These are phyloP conservation scores for Scytalidium sp. DNA, from an alignment of 2,329 filamentous ascomycete genomes.

Conservation along the genomic window DNA sequence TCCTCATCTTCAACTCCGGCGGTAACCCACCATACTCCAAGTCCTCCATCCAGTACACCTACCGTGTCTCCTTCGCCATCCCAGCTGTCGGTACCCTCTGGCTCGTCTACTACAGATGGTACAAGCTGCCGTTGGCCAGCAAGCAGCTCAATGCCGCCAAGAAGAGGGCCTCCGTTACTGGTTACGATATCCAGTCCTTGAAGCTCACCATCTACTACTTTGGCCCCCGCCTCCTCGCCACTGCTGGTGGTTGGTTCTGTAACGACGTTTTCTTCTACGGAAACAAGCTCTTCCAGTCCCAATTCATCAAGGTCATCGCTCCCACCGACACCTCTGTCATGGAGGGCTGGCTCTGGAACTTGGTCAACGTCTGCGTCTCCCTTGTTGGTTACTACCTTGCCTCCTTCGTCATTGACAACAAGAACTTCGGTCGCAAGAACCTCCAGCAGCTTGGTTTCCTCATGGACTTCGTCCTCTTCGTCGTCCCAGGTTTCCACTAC, in stretches of 20 bases:
- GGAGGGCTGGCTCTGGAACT: conserved; percentile 86
- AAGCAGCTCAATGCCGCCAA: conserved; percentile 81
- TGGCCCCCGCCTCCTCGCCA: conserved; percentile 81
- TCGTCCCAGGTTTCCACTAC: conserved; percentile 86
- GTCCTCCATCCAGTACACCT: conserved; percentile 82
- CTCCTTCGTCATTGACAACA: conserved; percentile 85
- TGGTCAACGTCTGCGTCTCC: conserved; percentile 86
- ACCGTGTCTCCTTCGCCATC: conserved; percentile 88
- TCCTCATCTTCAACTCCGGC: conserved; percentile 75
- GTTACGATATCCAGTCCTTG: conserved; percentile 86
- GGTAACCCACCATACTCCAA: conserved; percentile 67
- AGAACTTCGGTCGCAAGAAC: conserved; percentile 91
- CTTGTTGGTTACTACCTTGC: conserved; percentile 80
- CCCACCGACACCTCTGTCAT: conserved; percentile 63
- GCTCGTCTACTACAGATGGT: conserved; percentile 94
- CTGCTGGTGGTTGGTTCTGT: conserved; percentile 86
- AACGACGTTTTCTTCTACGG: conserved; percentile 99
- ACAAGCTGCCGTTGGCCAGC: conserved; percentile 87
- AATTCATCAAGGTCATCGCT: conserved; percentile 84
- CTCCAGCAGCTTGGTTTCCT: conserved; percentile 96
- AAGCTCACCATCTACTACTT: conserved; percentile 78
- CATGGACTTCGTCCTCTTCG: conserved; percentile 89
- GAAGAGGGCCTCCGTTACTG: conserved; percentile 82
- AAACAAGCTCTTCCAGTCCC: conserved; percentile 93
- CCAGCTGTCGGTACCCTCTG: conserved; percentile 88